Conservation (phyloP, 192 early-diverging fungal genomes). For the Backusella psychrophila region DNA sequence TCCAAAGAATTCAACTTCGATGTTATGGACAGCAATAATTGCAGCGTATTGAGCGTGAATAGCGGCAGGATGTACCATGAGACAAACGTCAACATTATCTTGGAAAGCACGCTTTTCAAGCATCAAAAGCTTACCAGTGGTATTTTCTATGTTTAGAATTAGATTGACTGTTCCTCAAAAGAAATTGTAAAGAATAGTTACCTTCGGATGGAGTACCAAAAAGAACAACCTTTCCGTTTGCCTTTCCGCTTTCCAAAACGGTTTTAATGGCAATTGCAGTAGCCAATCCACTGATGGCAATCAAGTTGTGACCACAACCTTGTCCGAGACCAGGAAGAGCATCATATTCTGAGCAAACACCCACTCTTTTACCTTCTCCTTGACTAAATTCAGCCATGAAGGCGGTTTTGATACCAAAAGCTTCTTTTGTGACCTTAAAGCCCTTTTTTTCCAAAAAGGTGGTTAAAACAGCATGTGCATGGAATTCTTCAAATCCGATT, state of each 20-base stretch:
- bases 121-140: conserved; percentile 73
- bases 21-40: conserved; percentile 34
- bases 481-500: conserved; percentile 50
- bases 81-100: conserved; percentile 58
- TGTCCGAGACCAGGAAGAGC: conserved; percentile 61
- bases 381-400: conserved; percentile 67
- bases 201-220: conserved; percentile 80
- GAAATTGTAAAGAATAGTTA: neutral
- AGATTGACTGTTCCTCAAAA: neutral
- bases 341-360: conserved; percentile 62
- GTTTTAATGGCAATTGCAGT: conserved; percentile 51
- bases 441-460: conserved; percentile 63
- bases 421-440: conserved; percentile 58
- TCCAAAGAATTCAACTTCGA: conserved; percentile 67
- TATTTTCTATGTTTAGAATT: conserved; percentile 37
- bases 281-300: conserved; percentile 63
- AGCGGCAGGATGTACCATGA: conserved; percentile 80
- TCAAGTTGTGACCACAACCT: conserved; percentile 69
- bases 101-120: conserved; percentile 69
- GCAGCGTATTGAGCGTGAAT: conserved; percentile 45
- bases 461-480: conserved; percentile 64
- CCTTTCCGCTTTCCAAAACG: conserved; percentile 38
- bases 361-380: conserved; percentile 45
- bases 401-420: conserved; percentile 68
- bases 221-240: conserved; percentile 59